Base-by-base conservation (phyloP, 1,284 basidiomycete genomes). In the Agaricales sp. region DNA sequence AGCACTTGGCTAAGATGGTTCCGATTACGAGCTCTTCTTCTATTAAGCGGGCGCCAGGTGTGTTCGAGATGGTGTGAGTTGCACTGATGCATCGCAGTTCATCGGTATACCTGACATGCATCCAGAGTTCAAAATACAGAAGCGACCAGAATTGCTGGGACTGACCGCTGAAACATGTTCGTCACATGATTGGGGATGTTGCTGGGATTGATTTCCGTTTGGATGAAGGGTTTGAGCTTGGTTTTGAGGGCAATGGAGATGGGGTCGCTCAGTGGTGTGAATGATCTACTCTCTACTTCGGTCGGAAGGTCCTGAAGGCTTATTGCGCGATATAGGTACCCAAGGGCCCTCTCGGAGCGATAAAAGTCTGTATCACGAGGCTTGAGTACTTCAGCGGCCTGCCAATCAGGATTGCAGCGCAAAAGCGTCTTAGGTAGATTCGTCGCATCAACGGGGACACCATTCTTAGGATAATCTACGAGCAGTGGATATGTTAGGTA, bases 1-100 rank as follows among this genome's bases (percentile, higher is more conserved):
- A 62, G 55, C 77, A 79, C 49, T 78, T 79, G 1, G 79, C 80
- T 37, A 86, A 64, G 52, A 90, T 89, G 0, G 81, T 80, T 13
- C 85, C 84, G 4, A 80, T 66, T 1, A 87, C 78, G 20, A 87
- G 70, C 57, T 90, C 87, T 49, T 82, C 81, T 58, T 89, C 87
- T 3, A 72, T 63, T 25, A 90, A 67, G 13, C 69, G 67, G 13
- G 70, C 69, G 12, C 75, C 78, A 2, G 76, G 71, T 12, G 70
- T 66, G 47, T 76, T 73, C 3, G 81, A 76, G 18, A 88, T 61
- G 1, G 82, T 76, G 59, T 86, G 83, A 1, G 80, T 83, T n/a
- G 70, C 63, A 56, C 78, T 77, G 47, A 87, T 81, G 59, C 83
- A 87, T 22, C 69, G 63, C 51, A 90, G 63, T 61, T 88, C 84